A percentile compares a stretch with the other conserved stretches of the same genome.
phyloP scores from a whole-genome alignment of 345 rosid genomes.

The Citrus sinensis region DNA sequence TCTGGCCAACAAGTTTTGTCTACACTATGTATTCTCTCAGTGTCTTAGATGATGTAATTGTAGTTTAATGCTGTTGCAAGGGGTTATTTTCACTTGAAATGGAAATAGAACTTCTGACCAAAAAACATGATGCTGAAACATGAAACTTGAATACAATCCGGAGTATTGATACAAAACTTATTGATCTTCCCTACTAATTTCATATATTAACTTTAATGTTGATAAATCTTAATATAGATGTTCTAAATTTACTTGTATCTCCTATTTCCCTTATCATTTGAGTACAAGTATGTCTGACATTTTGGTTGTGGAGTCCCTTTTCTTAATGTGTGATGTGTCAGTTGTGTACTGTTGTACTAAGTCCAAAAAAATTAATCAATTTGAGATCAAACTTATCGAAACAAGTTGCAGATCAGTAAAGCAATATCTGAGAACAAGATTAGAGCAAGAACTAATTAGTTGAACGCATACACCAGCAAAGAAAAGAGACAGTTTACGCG shows the following conservation, averaged over 20 bases:
- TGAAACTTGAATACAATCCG: background rate
- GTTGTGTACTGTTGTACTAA: too few species aligned
- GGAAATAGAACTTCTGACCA: background rate
- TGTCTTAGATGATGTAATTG: background rate
- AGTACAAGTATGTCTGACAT: background rate
- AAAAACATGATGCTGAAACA: background rate
- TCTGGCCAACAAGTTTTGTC: slow-evolving; percentile 1
- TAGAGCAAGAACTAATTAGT: too few species aligned
- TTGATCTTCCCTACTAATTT: background rate
- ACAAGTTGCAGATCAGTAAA: too few species aligned
- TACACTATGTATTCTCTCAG: too few species aligned
- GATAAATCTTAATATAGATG: background rate
- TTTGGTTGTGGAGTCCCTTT: background rate
- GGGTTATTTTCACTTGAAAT: background rate
- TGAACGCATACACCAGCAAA: too few species aligned
- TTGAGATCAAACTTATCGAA: too few species aligned
- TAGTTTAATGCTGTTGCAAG: background rate
- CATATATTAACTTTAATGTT: background rate
- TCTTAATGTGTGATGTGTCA: background rate
- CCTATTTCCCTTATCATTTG: background rate
- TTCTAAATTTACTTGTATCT: background rate
- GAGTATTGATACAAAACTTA: background rate
- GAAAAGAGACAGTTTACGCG: too few species aligned
- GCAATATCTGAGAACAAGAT: too few species aligned
- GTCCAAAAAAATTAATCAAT: too few species aligned